phyloP scores from a whole-genome alignment of 257 asterid species.

The Linderniella brevidens region DNA sequence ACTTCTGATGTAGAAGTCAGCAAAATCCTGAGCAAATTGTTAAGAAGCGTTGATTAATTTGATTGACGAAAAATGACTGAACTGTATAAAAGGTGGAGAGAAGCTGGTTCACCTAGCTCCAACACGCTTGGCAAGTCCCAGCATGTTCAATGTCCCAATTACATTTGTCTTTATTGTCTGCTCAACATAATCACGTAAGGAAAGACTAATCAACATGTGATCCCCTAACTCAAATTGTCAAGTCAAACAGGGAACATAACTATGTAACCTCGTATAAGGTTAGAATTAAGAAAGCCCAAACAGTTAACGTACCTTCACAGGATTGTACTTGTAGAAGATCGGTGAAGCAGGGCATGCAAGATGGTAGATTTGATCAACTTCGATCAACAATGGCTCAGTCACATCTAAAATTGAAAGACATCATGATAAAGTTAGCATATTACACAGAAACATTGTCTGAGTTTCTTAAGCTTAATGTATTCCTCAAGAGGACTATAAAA shows the following conservation, averaged over 20 bases:
- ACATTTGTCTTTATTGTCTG: constrained; percentile 97
- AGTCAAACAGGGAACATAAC: no score
- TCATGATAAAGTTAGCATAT: no score
- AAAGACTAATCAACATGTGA: background rate
- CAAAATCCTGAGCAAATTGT: constrained; percentile 39
- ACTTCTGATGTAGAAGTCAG: constrained; percentile 94
- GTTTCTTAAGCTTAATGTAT: no score
- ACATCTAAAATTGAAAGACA: constrained; percentile 32
- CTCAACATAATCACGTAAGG: constrained; percentile 5
- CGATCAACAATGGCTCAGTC: constrained; percentile 72
- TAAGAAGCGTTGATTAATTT: constrained; percentile 2
- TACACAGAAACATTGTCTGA: background rate
- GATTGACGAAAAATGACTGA: background rate
- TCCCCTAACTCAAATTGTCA: no score
- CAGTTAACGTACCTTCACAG: constrained; percentile 51
- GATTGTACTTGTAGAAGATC: constrained; percentile 82
- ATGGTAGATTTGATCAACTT: constrained; percentile 87
- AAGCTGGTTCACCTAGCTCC: constrained; percentile 60
- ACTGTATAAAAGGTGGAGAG: background rate
- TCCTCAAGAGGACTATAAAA: background rate
- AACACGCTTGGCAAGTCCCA: constrained; percentile 93
- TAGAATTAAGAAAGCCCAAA: background rate
- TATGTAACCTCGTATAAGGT: no score
- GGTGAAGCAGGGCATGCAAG: constrained; percentile 99
- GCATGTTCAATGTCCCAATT: constrained; percentile 88